Base-by-base conservation (phyloP, 306 rosid genomes). In the Notholithocarpus densiflorus region DNA sequence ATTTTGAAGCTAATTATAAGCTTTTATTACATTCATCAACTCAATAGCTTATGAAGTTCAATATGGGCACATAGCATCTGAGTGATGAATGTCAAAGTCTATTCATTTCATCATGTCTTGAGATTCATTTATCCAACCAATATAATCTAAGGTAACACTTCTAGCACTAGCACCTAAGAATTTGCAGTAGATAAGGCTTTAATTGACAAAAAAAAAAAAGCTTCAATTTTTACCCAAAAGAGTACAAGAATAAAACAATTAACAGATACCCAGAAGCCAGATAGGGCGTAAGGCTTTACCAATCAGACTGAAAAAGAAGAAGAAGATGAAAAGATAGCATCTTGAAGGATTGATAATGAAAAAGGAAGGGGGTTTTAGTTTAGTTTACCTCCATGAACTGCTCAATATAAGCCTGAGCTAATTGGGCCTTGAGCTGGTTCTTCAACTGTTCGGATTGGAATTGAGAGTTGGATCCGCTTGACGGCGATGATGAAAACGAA, bases 391-490 rank as follows among this genome's bases (percentile, higher is more conserved):
- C 99, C 3, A 96, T 93, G 78, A 96, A 93, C 87, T 96, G 96
- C 81, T 93, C 96, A 68, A 96, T 96, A 75, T 93, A 93, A 45
- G 96, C 98, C 89, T 91, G 86, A 55, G 99, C 99, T 17, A 96
- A 94, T 73, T 93, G 93, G 68, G 75, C 87, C 88, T 96, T 88
- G 85, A 93, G 84, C 87, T 96, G 96, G 56, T 87, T 89, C 83
- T 87, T 87, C 82, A 96, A 45, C 56, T 91, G 92, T 77, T 23
- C 20, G 6, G 86, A 81, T 12, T 92, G 82, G 53, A 48, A 48
- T 48, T 48, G 53, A 11, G 53, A 3, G 14, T 48, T 11, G 13
- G 94, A 77, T 15, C 89, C 91, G 64, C 72, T 32, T 11, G 94
- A 62, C 0, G 93, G 82, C 31, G 83, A 80, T 40, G 99, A 90